phyloP scores from a whole-genome alignment of 2,329 filamentous ascomycete genomes.

The Aspergillus pseudonomiae region DNA sequence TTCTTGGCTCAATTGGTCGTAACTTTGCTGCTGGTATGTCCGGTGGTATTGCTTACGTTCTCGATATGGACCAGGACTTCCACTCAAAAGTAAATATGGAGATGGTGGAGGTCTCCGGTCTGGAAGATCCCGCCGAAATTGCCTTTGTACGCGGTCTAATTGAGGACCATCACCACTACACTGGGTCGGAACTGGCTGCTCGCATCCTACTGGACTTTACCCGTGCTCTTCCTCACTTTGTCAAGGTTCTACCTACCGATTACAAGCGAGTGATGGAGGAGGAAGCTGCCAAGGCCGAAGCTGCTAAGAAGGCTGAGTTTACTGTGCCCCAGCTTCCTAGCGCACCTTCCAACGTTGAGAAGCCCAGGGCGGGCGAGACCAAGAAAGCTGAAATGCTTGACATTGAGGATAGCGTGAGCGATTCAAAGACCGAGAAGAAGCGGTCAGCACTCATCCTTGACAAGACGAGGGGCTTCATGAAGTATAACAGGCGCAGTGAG shows the following conservation, averaged over 20 bases:
- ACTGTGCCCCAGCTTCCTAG: constrained; percentile 76
- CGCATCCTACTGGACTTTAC: constrained; percentile 95
- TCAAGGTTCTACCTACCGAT: constrained; percentile 91
- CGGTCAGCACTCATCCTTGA: constrained; percentile 90
- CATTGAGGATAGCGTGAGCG: constrained; percentile 88
- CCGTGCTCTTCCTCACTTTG: constrained; percentile 82
- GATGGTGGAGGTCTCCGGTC: constrained; percentile 87
- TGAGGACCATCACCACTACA: constrained; percentile 97
- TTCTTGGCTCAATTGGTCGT: constrained; percentile 85
- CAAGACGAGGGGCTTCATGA: constrained; percentile 97
- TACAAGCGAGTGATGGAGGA: constrained; percentile 92
- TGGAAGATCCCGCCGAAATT: constrained; percentile 86
- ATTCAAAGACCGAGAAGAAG: constrained; percentile 84
- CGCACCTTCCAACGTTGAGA: constrained; percentile 54
- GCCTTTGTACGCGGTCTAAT: constrained; percentile 88
- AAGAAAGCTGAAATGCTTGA: constrained; percentile 75
- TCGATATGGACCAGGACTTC: constrained; percentile 89
- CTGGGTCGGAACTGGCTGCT: constrained; percentile 89
- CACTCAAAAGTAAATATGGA: constrained; percentile 92
- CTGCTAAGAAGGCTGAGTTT: constrained; percentile 82
- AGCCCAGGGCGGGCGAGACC: constrained; percentile 61
- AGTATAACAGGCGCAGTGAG: constrained; percentile 88
- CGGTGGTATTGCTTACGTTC: constrained; percentile 91
- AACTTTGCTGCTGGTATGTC: constrained; percentile 99
- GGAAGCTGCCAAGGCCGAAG: constrained; percentile 81